Conservation (phyloP, 2,329 filamentous ascomycete species). For the Endothia cerciana region DNA sequence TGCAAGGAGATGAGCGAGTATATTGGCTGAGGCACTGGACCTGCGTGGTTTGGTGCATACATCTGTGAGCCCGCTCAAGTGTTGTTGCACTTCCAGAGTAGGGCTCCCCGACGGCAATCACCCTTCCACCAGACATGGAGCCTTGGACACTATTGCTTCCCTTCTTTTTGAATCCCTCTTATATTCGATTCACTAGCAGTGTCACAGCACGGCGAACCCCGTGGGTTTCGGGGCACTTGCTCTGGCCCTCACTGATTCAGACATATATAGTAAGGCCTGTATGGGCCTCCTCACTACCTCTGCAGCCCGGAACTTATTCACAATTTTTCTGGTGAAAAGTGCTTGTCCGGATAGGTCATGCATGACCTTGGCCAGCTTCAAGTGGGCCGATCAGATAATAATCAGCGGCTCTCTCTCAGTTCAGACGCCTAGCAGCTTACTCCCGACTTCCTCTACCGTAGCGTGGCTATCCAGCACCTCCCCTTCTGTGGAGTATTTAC, state of each 20-base stretch:
- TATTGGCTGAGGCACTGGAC: not conserved
- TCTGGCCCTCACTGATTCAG: not conserved
- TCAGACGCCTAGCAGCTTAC: too few species aligned
- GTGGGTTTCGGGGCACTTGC: not conserved
- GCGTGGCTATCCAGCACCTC: too few species aligned
- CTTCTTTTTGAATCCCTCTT: not conserved
- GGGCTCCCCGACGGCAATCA: not conserved
- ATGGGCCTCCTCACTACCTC: not conserved
- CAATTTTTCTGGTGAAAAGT: not conserved
- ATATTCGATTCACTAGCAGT: not conserved
- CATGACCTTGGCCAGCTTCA: not conserved
- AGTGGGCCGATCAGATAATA: not conserved
- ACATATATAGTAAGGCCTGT: not conserved
- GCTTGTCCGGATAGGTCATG: not conserved
- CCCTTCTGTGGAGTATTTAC: too few species aligned
- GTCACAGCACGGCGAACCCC: not conserved
- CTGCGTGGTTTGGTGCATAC: not conserved
- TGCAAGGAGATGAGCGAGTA: not conserved
- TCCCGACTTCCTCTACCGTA: too few species aligned
- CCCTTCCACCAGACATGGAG: not conserved
- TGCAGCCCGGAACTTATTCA: not conserved
- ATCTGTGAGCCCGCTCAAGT: not conserved
- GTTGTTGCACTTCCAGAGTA: not conserved
- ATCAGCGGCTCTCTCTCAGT: too few species aligned
- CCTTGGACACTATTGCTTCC: not conserved